phyloP scores from a whole-genome alignment of 2,329 filamentous ascomycete species.

The Exophiala sp. region DNA sequence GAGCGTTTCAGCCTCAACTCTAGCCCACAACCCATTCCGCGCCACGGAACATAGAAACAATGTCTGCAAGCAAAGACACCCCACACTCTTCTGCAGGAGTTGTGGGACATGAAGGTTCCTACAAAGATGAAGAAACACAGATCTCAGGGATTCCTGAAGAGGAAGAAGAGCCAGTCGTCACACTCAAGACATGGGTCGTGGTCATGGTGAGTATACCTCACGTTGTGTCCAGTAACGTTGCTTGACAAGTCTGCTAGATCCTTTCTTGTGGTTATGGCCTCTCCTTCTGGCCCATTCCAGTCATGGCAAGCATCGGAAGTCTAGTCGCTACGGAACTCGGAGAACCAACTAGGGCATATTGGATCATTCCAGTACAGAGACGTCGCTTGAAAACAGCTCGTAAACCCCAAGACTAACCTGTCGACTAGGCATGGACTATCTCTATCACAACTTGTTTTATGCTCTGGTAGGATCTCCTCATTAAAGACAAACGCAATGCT shows the following conservation, averaged over 20 bases:
- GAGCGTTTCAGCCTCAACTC: too few species aligned
- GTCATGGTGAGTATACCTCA: constrained; percentile 18
- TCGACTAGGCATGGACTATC: constrained; percentile 7
- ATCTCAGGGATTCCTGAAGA: not conserved
- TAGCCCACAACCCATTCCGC: too few species aligned
- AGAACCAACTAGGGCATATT: constrained; percentile 3
- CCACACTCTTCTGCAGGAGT: too few species aligned
- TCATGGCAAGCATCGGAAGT: constrained; percentile 13
- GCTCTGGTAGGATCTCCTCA: constrained; percentile 4
- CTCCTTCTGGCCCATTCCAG: constrained; percentile 18
- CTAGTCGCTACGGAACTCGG: constrained; percentile 8
- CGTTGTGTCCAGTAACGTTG: not conserved
- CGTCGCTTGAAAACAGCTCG: not conserved
- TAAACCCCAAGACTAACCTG: not conserved
- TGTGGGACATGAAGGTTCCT: too few species aligned
- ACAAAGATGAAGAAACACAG: not conserved
- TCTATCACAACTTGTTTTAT: constrained; percentile 15
- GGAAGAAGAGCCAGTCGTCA: constrained; percentile 24
- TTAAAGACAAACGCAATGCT: not conserved
- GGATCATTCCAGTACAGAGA: constrained; percentile 12
- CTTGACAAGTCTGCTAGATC: constrained; percentile 1
- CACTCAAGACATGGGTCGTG: constrained; percentile 31
- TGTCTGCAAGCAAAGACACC: too few species aligned
- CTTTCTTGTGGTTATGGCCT: constrained; percentile 19
- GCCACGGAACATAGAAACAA: too few species aligned